Evolutionary conservation across 1,284 basidiomycete species (phyloP), one percentile per base, ranked within the genome.

Genomic region (Anthracocystis panici-leucophaei): DNA sequence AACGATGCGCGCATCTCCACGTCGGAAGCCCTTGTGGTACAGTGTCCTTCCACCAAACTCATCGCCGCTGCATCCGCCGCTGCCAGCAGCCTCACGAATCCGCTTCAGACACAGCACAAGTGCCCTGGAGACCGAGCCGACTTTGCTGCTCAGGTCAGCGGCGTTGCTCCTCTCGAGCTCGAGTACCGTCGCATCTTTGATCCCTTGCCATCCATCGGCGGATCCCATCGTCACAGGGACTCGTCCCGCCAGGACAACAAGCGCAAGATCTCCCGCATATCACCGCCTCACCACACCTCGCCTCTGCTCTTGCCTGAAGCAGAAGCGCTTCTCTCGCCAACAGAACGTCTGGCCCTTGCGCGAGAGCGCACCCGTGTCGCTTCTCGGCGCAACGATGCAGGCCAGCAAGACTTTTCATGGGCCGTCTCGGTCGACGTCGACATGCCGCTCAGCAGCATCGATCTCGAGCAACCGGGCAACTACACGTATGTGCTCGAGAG

Each of bases 1-100:
- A 78, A 76, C 41, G 78, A 77, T 27, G 83, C 82, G 3, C 69
- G 77, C 9, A 65, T 84, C 55, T 64, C 71, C 1, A 57, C 45
- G 10, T 62, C 67, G 12, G 77, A 83, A 49, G 71, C 82, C 12
- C 59, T 81, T 38, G 62, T 84, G n/a, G 83, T 84, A 1, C 61
- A 76, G 33, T 84, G 83, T 54, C 83, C 83, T 6, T 72, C 66
- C 5, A 74, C 79, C 23, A 59, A 55, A n/a, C 80, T 84, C 29
- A 62, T 75, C 44, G 40, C 57, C 0, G 41, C 65, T 11, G 51
- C 46, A 5, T 46, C 56, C 4, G 18, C 52, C 4, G 65, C 54
- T 18, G 56, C 53, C 20, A 54, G 8, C 20, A 20, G 51, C 14
- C 21, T 45, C 7, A 7, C 57, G 0, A 23, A 65, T 31, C 56